Conservation (phyloP, 345 rosid species). For the Camelina sativa region DNA sequence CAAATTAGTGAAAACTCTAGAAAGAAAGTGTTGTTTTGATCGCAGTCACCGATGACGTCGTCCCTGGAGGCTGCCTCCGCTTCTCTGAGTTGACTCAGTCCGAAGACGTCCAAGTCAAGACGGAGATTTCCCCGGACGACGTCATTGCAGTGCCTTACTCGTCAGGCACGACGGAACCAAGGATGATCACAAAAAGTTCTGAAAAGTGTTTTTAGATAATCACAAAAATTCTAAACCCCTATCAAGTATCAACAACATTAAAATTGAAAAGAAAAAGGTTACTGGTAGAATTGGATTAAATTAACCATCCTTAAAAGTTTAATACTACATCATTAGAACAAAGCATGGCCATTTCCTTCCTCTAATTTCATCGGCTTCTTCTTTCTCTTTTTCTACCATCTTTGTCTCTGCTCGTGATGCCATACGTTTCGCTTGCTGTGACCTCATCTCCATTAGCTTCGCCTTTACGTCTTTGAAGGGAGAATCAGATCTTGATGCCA, state of each 20-base stretch:
- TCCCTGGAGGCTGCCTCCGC: slow-evolving; percentile 54
- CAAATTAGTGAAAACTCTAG: too few species aligned
- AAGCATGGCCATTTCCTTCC: slow-evolving; percentile 48
- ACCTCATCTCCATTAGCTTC: slow-evolving; percentile 67
- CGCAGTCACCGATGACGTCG: slow-evolving; percentile 4
- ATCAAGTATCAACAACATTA: neutral
- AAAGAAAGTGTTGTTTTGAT: neutral
- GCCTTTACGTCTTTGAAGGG: slow-evolving; percentile 77
- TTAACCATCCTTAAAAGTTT: neutral
- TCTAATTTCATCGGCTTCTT: slow-evolving; percentile 64
- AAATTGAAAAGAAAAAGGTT: neutral
- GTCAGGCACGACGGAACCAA: too few species aligned
- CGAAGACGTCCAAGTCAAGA: slow-evolving; percentile 38
- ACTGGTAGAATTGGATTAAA: neutral
- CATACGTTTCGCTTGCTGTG: slow-evolving; percentile 59
- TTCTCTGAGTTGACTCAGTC: slow-evolving; percentile 61
- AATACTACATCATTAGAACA: slow-evolving; percentile 30
- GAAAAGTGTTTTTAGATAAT: too few species aligned
- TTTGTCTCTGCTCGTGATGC: slow-evolving; percentile 57
- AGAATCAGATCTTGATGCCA: slow-evolving; percentile 88
- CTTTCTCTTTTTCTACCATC: slow-evolving; percentile 59
- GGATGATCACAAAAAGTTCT: too few species aligned
- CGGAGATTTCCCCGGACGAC: slow-evolving; percentile 59
- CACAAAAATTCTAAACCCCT: too few species aligned
- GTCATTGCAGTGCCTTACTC: slow-evolving; percentile 69